Percentiles rank a stretch among this genome's conserved stretches.
Evolutionary conservation across 2,329 filamentous ascomycete genomes (phyloP).

Genomic region (Trichoderma sp.): DNA sequence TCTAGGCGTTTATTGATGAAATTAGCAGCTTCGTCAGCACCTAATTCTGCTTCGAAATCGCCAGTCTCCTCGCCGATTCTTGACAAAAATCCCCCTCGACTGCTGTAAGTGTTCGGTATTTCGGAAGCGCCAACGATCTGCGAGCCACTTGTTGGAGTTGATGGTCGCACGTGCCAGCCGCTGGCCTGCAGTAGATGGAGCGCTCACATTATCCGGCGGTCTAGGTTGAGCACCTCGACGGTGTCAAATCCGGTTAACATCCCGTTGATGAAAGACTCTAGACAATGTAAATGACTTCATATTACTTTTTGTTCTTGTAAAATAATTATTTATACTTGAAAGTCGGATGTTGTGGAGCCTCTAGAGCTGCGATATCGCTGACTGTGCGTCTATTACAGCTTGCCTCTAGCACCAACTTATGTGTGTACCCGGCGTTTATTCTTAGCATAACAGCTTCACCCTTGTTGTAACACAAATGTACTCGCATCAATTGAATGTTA

Average conservation of each 20-base stretch:
- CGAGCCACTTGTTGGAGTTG: constrained; percentile 11
- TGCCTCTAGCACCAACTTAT: neutral
- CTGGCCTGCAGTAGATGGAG: neutral
- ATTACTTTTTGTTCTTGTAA: neutral
- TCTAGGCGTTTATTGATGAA: neutral
- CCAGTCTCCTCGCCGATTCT: neutral
- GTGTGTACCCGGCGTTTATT: neutral
- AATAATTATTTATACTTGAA: neutral
- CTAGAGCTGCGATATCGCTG: neutral
- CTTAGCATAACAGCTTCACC: neutral
- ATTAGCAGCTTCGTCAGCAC: neutral
- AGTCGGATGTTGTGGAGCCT: neutral
- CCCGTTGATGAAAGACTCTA: neutral
- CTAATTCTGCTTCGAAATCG: neutral
- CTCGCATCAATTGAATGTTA: neutral
- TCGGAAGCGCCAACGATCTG: neutral
- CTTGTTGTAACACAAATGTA: neutral
- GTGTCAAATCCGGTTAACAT: neutral
- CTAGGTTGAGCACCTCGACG: neutral
- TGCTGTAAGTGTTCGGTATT: neutral
- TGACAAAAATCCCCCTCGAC: neutral
- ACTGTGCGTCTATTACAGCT: neutral
- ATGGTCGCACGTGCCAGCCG: neutral
- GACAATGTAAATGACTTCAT: neutral
- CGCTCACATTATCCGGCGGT: neutral